phyloP scores from a whole-genome alignment of 2,329 filamentous ascomycete genomes.

The Paecilomyces dactylethromorphus region DNA sequence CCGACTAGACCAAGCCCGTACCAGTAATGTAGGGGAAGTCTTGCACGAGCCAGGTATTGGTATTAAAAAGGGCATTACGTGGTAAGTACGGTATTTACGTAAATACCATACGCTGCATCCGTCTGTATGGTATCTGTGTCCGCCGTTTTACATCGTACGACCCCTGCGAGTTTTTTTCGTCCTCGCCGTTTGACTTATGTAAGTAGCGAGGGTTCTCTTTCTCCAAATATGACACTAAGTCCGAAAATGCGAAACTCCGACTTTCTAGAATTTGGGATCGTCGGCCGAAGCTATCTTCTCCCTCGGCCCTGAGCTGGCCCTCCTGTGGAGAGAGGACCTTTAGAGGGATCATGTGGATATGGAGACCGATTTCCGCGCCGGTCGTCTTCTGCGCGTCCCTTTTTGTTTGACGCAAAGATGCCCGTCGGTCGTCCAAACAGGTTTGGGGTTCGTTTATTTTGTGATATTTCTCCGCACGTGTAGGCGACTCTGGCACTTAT shows the following conservation, averaged over 20 bases:
- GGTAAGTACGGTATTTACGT: neutral
- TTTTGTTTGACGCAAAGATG: neutral
- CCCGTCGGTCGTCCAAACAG: neutral
- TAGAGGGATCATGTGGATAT: neutral
- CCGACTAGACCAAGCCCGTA: neutral
- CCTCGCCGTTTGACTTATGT: neutral
- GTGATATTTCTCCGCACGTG: neutral
- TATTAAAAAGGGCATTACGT: neutral
- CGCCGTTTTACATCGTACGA: neutral
- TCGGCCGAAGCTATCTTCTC: neutral
- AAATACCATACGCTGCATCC: neutral
- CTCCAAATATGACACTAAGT: neutral
- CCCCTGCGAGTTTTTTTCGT: neutral
- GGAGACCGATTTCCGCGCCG: neutral
- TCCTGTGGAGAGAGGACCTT: no score
- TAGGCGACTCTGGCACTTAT: neutral
- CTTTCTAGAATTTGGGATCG: neutral
- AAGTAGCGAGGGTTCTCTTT: neutral
- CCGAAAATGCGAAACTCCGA: neutral
- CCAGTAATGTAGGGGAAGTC: neutral
- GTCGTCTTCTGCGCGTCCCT: neutral
- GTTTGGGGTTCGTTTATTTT: neutral
- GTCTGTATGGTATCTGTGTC: neutral
- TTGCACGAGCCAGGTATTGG: no score
- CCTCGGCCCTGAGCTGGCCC: no score